These are phyloP conservation scores for Ceratobasidium sp. DNA, from an alignment of 1,284 basidiomycete species.

Conservation along the genomic window DNA sequence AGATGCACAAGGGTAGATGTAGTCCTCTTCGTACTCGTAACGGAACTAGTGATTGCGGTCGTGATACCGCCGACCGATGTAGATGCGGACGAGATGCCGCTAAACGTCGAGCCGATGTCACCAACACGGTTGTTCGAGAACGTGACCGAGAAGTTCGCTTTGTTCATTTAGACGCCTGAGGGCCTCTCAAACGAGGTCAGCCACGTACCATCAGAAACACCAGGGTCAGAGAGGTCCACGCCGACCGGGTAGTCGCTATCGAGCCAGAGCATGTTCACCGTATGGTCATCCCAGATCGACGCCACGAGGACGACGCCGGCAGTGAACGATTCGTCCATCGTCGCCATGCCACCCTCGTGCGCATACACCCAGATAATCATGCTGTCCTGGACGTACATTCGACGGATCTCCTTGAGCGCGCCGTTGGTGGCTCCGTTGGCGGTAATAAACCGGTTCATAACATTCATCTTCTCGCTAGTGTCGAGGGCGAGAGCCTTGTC, in stretches of 20 bases:
- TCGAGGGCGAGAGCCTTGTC: constrained; percentile 61
- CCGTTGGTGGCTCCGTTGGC: constrained; percentile 59
- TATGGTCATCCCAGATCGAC: constrained; percentile 68
- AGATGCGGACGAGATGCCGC: constrained; percentile 42
- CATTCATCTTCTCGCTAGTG: constrained; percentile 62
- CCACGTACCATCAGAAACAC: constrained; percentile 67
- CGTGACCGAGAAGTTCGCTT: constrained; percentile 42
- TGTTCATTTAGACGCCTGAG: constrained; percentile 57
- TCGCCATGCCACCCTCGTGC: constrained; percentile 58
- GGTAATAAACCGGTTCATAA: constrained; percentile 67
- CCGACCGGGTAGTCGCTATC: constrained; percentile 64
- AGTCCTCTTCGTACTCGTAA: background rate
- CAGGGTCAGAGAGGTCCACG: constrained; percentile 57
- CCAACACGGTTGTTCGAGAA: constrained; percentile 58
- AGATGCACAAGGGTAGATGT: too few relatives aligned
- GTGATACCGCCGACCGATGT: too few relatives aligned
- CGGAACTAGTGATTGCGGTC: background rate
- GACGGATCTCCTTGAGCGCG: constrained; percentile 62
- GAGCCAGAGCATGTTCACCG: constrained; percentile 68
- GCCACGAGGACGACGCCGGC: constrained; percentile 66
- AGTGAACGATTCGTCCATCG: constrained; percentile 60
- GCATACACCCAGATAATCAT: constrained; percentile 62
- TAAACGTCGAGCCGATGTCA: constrained; percentile 62
- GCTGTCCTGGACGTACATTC: constrained; percentile 65
- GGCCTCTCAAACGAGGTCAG: constrained; percentile 62